Conservation (phyloP, 2,329 filamentous ascomycete species). For the Pseudogymnoascus sp. region DNA sequence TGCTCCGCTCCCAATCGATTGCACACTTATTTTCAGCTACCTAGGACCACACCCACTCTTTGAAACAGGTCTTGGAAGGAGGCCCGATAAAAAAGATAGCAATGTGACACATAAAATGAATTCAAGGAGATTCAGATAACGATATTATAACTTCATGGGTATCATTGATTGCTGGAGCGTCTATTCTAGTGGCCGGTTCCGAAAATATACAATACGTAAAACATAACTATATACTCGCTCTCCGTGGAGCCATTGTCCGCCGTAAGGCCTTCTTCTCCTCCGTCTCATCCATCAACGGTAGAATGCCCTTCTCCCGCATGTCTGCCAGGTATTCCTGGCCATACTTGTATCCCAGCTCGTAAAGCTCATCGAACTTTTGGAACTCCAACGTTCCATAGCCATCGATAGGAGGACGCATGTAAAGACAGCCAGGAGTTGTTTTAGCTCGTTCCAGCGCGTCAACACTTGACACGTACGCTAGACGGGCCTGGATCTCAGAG, state of each 20-base stretch:
- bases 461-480: constrained; percentile 91
- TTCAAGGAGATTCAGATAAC: background rate
- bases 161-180: background rate
- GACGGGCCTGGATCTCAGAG: constrained; percentile 86
- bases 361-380: constrained; percentile 96
- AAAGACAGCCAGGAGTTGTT: constrained; percentile 79
- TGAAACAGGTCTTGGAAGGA: background rate
- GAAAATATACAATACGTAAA: background rate
- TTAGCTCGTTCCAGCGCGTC: constrained; percentile 93
- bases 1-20: background rate
- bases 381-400: constrained; percentile 92
- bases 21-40: background rate
- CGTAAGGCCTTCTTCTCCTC: constrained; percentile 69
- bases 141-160: background rate
- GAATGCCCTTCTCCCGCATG: constrained; percentile 67
- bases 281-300: constrained; percentile 62
- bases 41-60: background rate
- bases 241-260: constrained; percentile 69
- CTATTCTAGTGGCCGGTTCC: background rate
- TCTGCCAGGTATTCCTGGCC: constrained; percentile 72
- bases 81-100: background rate
- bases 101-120: background rate
- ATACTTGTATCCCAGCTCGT: constrained; percentile 77
- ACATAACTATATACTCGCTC: constrained; percentile 54
- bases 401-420: constrained; percentile 94